These are phyloP conservation scores for Aureobasidium melanogenum DNA, from an alignment of 2,329 filamentous ascomycete species.

Conservation along the genomic window DNA sequence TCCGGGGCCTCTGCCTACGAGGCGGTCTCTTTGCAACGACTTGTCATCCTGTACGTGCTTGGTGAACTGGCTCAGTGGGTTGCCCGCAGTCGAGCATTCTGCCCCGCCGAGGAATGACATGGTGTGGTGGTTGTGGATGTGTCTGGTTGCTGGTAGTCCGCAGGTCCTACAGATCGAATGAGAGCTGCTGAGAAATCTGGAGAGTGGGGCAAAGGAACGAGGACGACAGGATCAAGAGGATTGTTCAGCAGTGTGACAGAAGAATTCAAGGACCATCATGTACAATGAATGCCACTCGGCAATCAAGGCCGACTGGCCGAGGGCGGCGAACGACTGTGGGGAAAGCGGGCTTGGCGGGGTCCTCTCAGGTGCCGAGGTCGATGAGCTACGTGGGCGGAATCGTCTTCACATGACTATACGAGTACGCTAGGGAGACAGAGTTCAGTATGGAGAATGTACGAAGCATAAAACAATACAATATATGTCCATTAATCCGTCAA, in stretches of 20 bases:
- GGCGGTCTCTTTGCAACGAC: slow-evolving; percentile 81
- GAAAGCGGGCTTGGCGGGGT: neutral
- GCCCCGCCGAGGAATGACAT: slow-evolving; percentile 97
- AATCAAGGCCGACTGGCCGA: neutral
- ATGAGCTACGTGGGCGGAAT: neutral
- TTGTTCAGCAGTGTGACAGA: neutral
- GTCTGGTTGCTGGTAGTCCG: neutral
- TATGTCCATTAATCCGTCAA: neutral
- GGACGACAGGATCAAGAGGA: neutral
- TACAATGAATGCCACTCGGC: neutral
- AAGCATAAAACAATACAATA: neutral
- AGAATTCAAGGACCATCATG: neutral
- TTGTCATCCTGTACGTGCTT: slow-evolving; percentile 97
- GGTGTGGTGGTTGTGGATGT: neutral
- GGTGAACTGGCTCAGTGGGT: slow-evolving; percentile 93
- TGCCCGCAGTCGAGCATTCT: slow-evolving; percentile 92
- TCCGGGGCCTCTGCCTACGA: slow-evolving; percentile 65
- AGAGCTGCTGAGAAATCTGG: neutral
- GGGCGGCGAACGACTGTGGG: slow-evolving; percentile 1
- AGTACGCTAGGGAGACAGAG: neutral
- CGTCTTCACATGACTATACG: neutral
- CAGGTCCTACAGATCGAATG: too few species aligned
- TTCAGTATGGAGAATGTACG: neutral
- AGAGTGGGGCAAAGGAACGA: neutral
- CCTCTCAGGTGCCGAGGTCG: neutral